Percentiles rank a stretch among this genome's conserved stretches.
Conservation (phyloP, 345 rosid genomes). For the Combretum micranthum region DNA sequence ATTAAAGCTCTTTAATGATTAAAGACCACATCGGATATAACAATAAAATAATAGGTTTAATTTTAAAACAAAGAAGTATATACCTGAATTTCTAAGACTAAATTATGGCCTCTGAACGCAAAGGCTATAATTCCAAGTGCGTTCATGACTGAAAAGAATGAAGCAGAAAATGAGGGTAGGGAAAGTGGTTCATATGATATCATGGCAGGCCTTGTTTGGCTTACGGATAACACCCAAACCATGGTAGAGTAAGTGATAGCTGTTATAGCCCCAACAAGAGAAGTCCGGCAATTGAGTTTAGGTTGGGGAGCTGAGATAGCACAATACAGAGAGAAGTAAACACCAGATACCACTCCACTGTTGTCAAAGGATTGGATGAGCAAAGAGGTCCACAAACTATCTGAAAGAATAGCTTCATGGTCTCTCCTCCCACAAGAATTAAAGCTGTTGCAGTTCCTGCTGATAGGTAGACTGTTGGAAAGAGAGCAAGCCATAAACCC, state of each 20-base stretch:
- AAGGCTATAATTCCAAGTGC: constrained; percentile 96
- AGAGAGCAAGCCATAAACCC: constrained; percentile 90
- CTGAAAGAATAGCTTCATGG: constrained; percentile 89
- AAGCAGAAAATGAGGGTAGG: constrained; percentile 51
- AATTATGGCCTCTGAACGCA: constrained; percentile 90
- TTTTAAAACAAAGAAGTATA: too few relatives aligned
- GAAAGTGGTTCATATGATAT: constrained; percentile 74
- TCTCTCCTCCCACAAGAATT: constrained; percentile 91
- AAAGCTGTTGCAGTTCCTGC: constrained; percentile 95
- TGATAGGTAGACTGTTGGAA: constrained; percentile 90
- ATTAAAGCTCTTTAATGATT: constrained; percentile 2
- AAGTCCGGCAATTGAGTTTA: constrained; percentile 95
- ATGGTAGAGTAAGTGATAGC: constrained; percentile 85
- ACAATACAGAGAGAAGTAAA: constrained; percentile 91
- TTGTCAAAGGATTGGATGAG: constrained; percentile 79
- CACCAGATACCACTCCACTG: constrained; percentile 94
- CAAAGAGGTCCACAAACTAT: constrained; percentile 90
- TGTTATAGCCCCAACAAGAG: constrained; percentile 88
- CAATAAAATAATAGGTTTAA: too few relatives aligned
- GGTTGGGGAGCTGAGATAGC: constrained; percentile 96
- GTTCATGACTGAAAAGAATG: constrained; percentile 64
- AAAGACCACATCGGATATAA: neutral
- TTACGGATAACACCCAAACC: constrained; percentile 98
- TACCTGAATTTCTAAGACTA: constrained; percentile 93
- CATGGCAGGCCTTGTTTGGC: constrained; percentile 73